Evolutionary conservation across 176 grass and related monocot genomes (phyloP).

Genomic region (Zea luxurians): DNA sequence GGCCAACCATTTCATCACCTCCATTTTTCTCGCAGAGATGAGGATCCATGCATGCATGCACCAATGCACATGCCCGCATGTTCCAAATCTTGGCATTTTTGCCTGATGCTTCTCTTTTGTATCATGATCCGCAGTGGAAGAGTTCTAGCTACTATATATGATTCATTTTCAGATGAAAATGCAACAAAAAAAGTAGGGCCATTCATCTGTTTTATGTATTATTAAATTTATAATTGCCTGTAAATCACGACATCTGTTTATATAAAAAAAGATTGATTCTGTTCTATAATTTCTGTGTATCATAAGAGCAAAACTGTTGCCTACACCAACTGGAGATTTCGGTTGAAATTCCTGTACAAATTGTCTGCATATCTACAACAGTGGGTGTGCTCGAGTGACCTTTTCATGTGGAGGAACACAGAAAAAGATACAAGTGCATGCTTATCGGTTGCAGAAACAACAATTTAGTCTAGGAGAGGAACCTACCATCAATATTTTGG

Average conservation of each 20-base stretch:
- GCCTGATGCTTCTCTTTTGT: slow-evolving; percentile 24
- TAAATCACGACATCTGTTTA: slow-evolving; percentile 24
- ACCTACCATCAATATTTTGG: slow-evolving; percentile 43
- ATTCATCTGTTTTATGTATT: not conserved
- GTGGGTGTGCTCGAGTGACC: slow-evolving; percentile 27
- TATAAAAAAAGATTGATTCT: not conserved
- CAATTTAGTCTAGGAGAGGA: slow-evolving; percentile 27
- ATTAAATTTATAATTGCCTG: not conserved
- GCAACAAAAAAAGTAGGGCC: not conserved
- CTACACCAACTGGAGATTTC: slow-evolving; percentile 13
- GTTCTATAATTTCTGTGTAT: not conserved
- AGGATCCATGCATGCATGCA: too few relatives aligned
- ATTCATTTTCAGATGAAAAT: slow-evolving; percentile 26
- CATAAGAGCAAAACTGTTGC: slow-evolving; percentile 1
- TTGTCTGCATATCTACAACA: slow-evolving; percentile 32
- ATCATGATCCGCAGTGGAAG: slow-evolving; percentile 20
- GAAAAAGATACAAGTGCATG: not conserved
- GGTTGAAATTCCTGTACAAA: not conserved
- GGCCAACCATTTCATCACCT: not conserved
- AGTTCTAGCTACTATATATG: slow-evolving; percentile 20
- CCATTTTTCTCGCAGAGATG: too few relatives aligned
- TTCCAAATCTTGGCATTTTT: slow-evolving; percentile 4
- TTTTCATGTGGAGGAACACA: slow-evolving; percentile 26
- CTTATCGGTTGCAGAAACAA: not conserved
- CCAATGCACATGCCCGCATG: too few relatives aligned